A percentile compares a stretch with the other conserved stretches of the same genome.
phyloP scores from a whole-genome alignment of 495 filamentous ascomycete genomes.

The Trichoderma gamsii region DNA sequence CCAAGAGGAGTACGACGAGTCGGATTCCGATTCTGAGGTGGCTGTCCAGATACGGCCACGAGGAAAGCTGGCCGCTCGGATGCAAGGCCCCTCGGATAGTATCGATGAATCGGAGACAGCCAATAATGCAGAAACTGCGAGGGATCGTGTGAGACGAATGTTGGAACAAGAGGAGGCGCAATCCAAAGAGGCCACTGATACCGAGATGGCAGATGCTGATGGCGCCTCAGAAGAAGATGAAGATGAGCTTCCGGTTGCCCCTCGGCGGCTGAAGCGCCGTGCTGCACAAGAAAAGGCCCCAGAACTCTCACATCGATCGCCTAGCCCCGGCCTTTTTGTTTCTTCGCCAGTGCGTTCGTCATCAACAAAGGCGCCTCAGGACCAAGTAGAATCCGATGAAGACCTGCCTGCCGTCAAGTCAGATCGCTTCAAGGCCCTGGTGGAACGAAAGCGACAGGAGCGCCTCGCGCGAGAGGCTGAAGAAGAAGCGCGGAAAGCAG shows the following conservation, averaged over 20 bases:
- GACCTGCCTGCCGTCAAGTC: conserved; percentile 47
- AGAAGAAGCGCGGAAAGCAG: conserved; percentile 43
- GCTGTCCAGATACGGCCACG: conserved; percentile 49
- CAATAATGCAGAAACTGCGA: conserved; percentile 19
- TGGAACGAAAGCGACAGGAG: conserved; percentile 65
- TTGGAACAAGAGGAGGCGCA: conserved; percentile 20
- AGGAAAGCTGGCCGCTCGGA: conserved; percentile 64
- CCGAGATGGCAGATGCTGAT: conserved; percentile 23
- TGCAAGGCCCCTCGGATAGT: conserved; percentile 40
- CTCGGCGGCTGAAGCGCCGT: conserved; percentile 29
- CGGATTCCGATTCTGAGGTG: conserved; percentile 21
- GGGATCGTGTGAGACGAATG: conserved; percentile 30
- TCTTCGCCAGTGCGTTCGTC: conserved; percentile 32
- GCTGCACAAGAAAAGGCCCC: background rate
- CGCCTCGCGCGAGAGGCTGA: conserved; percentile 58
- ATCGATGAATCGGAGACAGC: conserved; percentile 19
- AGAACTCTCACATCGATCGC: background rate
- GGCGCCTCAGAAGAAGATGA: conserved; percentile 23
- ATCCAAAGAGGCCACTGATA: conserved; percentile 17
- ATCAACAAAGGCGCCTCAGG: conserved; percentile 16
- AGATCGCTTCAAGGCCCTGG: conserved; percentile 57
- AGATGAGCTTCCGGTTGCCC: conserved; percentile 25
- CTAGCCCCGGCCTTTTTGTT: conserved; percentile 29
- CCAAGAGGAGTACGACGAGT: background rate
- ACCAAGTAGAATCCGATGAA: conserved; percentile 35